These are phyloP conservation scores for Pogostemon cablin DNA, from an alignment of 257 asterid genomes.

Conservation along the genomic window DNA sequence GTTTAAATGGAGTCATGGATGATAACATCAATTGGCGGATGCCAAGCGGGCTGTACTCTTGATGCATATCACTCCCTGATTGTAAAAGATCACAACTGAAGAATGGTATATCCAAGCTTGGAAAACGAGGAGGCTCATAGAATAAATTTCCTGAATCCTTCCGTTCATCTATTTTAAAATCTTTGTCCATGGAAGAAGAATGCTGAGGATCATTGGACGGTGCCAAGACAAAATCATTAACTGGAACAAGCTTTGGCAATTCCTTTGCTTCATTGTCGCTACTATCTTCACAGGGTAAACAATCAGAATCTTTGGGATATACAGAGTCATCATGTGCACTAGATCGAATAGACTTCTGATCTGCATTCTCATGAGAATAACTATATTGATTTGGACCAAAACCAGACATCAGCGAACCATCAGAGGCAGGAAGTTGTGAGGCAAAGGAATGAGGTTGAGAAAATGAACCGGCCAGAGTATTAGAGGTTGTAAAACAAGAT, in stretches of 20 bases:
- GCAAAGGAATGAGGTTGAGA: conserved; percentile 48
- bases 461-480: conserved; percentile 50
- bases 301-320: conserved; percentile 42
- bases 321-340: conserved; percentile 44
- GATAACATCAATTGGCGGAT: conserved; percentile 86
- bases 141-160: conserved; percentile 66
- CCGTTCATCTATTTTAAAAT: conserved; percentile 42
- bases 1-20: conserved; percentile 71
- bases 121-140: conserved; percentile 95
- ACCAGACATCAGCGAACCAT: conserved; percentile 43
- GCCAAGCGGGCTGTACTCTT: conserved; percentile 93
- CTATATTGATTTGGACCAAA: conserved; percentile 47
- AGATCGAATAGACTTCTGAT: conserved; percentile 43
- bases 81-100: conserved; percentile 84
- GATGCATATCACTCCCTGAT: conserved; percentile 74
- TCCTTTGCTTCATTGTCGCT: conserved; percentile 44
- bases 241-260: conserved; percentile 52
- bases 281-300: conserved; percentile 44
- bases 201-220: conserved; percentile 44
- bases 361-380: conserved; percentile 43
- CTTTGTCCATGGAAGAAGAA: conserved; percentile 39
- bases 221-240: conserved; percentile 54
- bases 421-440: conserved; percentile 43
- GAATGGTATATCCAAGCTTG: conserved; percentile 85
- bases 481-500: conserved; percentile 49